These are phyloP conservation scores for Globisporangium iwayamae DNA, from an alignment of 352 stramenopile species.

Conservation along the genomic window DNA sequence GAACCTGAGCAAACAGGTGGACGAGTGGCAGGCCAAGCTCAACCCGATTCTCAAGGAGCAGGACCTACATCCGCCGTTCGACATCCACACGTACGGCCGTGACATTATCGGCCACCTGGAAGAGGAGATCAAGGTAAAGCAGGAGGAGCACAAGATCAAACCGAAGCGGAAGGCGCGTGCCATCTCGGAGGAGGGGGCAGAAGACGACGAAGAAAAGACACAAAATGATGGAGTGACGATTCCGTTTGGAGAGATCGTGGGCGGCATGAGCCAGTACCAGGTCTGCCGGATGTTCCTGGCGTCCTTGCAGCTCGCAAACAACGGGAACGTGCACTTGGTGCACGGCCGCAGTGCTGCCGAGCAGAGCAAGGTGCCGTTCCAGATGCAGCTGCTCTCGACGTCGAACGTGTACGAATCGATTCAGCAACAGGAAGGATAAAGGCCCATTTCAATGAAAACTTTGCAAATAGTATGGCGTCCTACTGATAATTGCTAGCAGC, in stretches of 20 bases:
- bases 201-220: constrained; percentile 16
- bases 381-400: constrained; percentile 67
- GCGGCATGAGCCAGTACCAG: constrained; percentile 59
- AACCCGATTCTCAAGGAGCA: constrained; percentile 70
- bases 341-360: constrained; percentile 66
- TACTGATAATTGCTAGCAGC: too few relatives aligned
- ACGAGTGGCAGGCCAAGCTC: constrained; percentile 75
- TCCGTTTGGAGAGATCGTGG: constrained; percentile 55
- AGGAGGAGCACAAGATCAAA: constrained; percentile 20
- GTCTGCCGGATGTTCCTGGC: constrained; percentile 90
- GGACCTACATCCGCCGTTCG: constrained; percentile 58
- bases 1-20: constrained; percentile 63
- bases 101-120: constrained; percentile 56
- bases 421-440: constrained; percentile 18
- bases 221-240: constrained; percentile 22
- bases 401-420: constrained; percentile 60
- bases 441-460: neutral
- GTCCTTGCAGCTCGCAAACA: constrained; percentile 90
- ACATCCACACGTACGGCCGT: constrained; percentile 69
- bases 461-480: too few relatives aligned
- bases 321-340: constrained; percentile 79
- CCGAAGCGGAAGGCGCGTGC: constrained; percentile 29
- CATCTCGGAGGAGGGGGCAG: constrained; percentile 20
- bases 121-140: constrained; percentile 27
- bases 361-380: constrained; percentile 50